Conservation (phyloP, 2,329 filamentous ascomycete genomes). For the Coniochaeta sp. region DNA sequence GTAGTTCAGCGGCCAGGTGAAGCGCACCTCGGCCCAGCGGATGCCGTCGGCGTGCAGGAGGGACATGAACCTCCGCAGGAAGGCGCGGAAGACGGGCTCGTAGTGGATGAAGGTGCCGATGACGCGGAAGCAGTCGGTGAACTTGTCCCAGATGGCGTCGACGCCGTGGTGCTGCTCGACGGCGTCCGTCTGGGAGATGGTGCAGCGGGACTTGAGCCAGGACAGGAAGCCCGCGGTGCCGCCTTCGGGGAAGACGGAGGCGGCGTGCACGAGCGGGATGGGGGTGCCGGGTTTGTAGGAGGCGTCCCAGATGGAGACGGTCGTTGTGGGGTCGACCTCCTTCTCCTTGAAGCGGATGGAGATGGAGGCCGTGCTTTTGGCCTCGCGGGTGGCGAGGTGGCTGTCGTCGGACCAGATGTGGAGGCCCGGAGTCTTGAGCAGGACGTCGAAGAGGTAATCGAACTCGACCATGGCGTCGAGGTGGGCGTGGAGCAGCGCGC, state of each 20-base stretch:
- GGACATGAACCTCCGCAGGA: constrained; percentile 63
- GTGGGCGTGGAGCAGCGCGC: constrained; percentile 78
- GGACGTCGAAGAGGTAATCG: constrained; percentile 67
- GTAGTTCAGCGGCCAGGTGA: constrained; percentile 68
- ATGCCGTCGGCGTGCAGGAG: constrained; percentile 75
- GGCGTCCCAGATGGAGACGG: constrained; percentile 56
- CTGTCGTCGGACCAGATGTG: constrained; percentile 55
- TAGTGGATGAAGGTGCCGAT: constrained; percentile 74
- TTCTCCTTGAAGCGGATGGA: constrained; percentile 52
- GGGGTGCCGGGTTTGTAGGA: constrained; percentile 54
- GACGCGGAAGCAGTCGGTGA: constrained; percentile 66
- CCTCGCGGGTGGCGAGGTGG: constrained; percentile 46
- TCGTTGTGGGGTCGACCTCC: constrained; percentile 22
- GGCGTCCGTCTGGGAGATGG: constrained; percentile 65
- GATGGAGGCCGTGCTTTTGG: constrained; percentile 40
- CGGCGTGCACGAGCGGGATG: constrained; percentile 54
- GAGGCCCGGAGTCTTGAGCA: constrained; percentile 66
- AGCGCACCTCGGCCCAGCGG: constrained; percentile 74
- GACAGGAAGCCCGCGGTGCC: constrained; percentile 64
- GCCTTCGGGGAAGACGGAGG: constrained; percentile 64
- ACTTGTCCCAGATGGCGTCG: constrained; percentile 80
- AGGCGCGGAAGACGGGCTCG: constrained; percentile 79
- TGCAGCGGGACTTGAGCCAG: constrained; percentile 70
- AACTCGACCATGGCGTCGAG: constrained; percentile 87
- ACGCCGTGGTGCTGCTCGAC: constrained; percentile 76